A percentile compares a stretch with the other conserved stretches of the same genome.
These are phyloP conservation scores for Groenewaldozyma tartarivorans DNA, from an alignment of 805 yeast species.

Conservation along the genomic window DNA sequence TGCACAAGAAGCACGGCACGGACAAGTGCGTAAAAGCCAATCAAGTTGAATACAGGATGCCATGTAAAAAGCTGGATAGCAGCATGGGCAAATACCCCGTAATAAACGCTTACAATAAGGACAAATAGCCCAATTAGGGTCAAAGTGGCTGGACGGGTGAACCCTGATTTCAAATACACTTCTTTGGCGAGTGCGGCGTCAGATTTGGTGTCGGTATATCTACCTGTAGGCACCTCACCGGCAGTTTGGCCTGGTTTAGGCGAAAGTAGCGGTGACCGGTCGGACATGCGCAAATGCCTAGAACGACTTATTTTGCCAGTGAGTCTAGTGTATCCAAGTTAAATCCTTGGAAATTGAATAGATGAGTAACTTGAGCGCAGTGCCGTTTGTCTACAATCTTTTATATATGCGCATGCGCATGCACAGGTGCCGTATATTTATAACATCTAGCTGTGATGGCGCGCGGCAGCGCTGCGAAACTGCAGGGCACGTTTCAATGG, in stretches of 20 bases:
- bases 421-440: too few relatives aligned
- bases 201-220: background rate
- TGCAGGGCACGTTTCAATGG: too few relatives aligned
- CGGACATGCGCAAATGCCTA: background rate
- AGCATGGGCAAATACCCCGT: constrained; percentile 1
- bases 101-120: background rate
- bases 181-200: background rate
- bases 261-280: background rate
- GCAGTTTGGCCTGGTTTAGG: too few relatives aligned
- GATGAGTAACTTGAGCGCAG: too few relatives aligned
- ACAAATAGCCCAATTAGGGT: constrained; percentile 1
- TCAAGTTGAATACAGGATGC: constrained; percentile 20
- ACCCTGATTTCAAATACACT: background rate
- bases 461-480: too few relatives aligned
- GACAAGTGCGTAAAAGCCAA: constrained; percentile 19
- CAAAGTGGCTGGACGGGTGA: background rate
- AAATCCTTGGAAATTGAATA: too few relatives aligned
- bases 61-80: constrained; percentile 19
- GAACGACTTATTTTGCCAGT: background rate
- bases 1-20: constrained; percentile 22
- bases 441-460: too few relatives aligned
- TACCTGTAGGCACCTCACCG: too few relatives aligned
- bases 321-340: too few relatives aligned
- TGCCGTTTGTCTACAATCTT: too few relatives aligned
- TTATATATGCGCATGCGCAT: too few relatives aligned